phyloP scores from a whole-genome alignment of 2,329 filamentous ascomycete species.

The Chrysosporium queenslandicum region DNA sequence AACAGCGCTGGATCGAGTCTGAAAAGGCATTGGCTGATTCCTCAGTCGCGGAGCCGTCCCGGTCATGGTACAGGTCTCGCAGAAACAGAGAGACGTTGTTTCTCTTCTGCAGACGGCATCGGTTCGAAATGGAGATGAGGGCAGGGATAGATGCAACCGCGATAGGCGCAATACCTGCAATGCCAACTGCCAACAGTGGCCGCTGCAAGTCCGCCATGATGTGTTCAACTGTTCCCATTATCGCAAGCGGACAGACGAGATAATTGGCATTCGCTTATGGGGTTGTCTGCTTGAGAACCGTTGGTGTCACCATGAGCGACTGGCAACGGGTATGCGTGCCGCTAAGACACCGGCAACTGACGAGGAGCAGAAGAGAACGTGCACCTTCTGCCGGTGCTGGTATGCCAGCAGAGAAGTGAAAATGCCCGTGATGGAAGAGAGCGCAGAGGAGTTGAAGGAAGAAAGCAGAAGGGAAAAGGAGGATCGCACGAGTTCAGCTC shows the following conservation, averaged over 20 bases:
- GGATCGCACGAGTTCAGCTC: neutral
- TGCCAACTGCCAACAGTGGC: conserved; percentile 7
- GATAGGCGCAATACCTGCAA: conserved; percentile 3
- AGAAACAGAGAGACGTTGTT: conserved; percentile 22
- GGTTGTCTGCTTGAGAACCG: too few relatives aligned
- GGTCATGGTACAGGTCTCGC: conserved; percentile 50
- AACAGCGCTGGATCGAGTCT: conserved; percentile 47
- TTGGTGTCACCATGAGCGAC: too few relatives aligned
- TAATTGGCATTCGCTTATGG: too few relatives aligned
- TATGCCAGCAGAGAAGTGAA: too few relatives aligned
- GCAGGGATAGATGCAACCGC: conserved; percentile 11
- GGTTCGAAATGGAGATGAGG: conserved; percentile 8
- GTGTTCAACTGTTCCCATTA: neutral
- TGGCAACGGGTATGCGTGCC: too few relatives aligned
- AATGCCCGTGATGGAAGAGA: too few relatives aligned
- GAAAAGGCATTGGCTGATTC: conserved; percentile 56
- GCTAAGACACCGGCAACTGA: too few relatives aligned
- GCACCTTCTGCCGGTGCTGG: too few relatives aligned
- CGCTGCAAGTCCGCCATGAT: conserved; percentile 7
- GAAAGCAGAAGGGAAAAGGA: neutral
- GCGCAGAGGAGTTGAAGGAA: too few relatives aligned
- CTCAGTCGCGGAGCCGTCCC: conserved; percentile 58
- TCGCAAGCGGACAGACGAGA: neutral
- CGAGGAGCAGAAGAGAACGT: too few relatives aligned
- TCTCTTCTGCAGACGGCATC: conserved; percentile 12